Evolutionary conservation across 345 rosid species (phyloP), one percentile per base, ranked within the genome.

Genomic region (Citrus unshiu): DNA sequence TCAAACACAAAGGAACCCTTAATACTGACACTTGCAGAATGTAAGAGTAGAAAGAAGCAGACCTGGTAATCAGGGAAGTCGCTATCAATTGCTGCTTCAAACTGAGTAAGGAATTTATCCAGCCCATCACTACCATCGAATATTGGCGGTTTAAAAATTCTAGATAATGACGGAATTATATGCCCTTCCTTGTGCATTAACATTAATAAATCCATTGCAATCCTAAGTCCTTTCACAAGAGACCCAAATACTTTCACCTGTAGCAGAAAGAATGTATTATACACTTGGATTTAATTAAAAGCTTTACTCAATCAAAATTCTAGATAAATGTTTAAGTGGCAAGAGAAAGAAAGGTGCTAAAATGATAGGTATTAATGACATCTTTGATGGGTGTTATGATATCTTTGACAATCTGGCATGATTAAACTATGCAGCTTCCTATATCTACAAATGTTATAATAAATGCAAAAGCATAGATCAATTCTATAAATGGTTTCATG

Each of bases 11-110:
- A 27, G 25, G 59, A 64, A 27, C 63, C 61, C 61, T 30, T 59
- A 56, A 61, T 30, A 59, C 18, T 56, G 27, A n/a, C 32, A 34
- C 51, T 32, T n/a, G 54, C 65, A 39, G 6, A n/a, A 79, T 19
- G 35, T 49, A 75, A 2, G 40, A 37, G 49, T 77, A 63, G 72
- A 79, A 74, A 70, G 79, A 79, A 79, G 76, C 86, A 77, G 63
- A 93, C 99, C 99, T 93, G 97, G 81, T 91, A 92, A 86, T 89
- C 85, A 9, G 98, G 97, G 84, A 95, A 95, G 87, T 93, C 99
- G 46, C 96, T 93, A 40, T 89, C 98, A 56, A 93, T 77, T 34
- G 99, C 99, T 68, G 97, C 98, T 89, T 93, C 98, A 49, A 95
- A 89, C 78, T 93, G 97, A 81, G 86, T 32, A 27, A 93, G 96